Evolutionary conservation across 345 rosid species (phyloP), one percentile per base, ranked within the genome.

Genomic region (Schrenkiella parvula): DNA sequence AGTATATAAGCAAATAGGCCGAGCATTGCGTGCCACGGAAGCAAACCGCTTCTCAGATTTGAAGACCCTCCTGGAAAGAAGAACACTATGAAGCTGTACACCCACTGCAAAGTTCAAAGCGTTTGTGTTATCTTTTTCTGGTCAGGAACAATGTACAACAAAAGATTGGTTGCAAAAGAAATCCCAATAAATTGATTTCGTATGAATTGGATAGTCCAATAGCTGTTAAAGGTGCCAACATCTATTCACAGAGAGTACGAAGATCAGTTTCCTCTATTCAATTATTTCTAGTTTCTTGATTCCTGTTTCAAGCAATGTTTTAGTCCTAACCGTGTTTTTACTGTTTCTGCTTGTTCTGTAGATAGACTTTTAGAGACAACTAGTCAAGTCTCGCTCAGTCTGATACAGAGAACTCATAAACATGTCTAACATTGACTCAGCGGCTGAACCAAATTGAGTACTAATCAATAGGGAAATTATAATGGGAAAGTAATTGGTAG

Each of bases 11-110:
- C 85, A 22, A 88, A 81, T n/a, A 89, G 50, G 43, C 99, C 98
- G 14, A 87, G 72, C 4, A 87, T 8, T 17, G 87, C 88, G 41
- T 95, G 99, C 97, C 97, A 95, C 0, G 96, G 99, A 38, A 86
- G 83, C 10, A 89, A 71, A 5, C 57, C 80, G 2, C 80, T 72
- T 82, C 89, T 84, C n/a, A 87, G 59, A 51, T 39, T 4, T 12
- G 38, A 0, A 28, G 95, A 29, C 18, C 88, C 98, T 75, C 91
- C 93, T 1, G 98, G 99, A 78, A 39, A 95, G 81, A 90, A 86
- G 86, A 90, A 90, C 4, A 90, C 43, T 14, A 80, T 18, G 44
- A 95, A 90, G 18, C 99, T 96, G 47, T 88, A 95, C 72, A 92
- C 50, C 97, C 97, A 92, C 99, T 92, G 84, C 83, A 68, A 59